phyloP scores from a whole-genome alignment of 768 basidiomycete species.

The Naganishia vaughanmartiniae region DNA sequence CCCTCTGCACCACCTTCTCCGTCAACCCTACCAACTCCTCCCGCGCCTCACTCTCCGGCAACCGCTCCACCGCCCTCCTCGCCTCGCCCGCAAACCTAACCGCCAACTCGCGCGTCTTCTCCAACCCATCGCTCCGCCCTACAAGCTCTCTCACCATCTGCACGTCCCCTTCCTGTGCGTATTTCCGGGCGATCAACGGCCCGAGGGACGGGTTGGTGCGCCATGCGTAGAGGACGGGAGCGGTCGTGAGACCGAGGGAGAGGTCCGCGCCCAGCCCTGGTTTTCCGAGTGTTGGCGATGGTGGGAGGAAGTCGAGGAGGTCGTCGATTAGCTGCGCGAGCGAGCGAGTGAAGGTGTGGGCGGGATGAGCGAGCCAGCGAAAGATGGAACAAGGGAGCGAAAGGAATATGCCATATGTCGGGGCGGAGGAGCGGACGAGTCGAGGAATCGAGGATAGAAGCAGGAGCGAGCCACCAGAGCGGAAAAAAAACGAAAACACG shows the following conservation, averaged over 20 bases:
- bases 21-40: conserved; percentile 71
- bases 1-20: conserved; percentile 59
- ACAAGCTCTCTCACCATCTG: conserved; percentile 70
- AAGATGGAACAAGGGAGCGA: neutral
- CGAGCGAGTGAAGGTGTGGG: neutral
- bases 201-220: conserved; percentile 72
- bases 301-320: conserved; percentile 84
- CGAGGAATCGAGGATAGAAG: neutral
- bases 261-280: conserved; percentile 78
- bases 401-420: neutral
- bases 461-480: neutral
- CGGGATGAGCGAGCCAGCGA: no score
- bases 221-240: conserved; percentile 79
- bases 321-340: conserved; percentile 76
- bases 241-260: conserved; percentile 77
- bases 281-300: conserved; percentile 75
- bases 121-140: conserved; percentile 67
- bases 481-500: neutral
- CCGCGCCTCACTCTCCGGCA: conserved; percentile 80
- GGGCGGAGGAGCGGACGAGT: neutral
- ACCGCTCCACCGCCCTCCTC: conserved; percentile 61
- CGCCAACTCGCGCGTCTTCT: conserved; percentile 76
- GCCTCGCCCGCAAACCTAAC: conserved; percentile 72
- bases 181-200: conserved; percentile 74
- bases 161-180: conserved; percentile 72